A percentile compares a stretch with the other conserved stretches of the same genome.
Evolutionary conservation across 371 early-diverging fungal genomes (phyloP).

Genomic region (Chytridiales sp.): DNA sequence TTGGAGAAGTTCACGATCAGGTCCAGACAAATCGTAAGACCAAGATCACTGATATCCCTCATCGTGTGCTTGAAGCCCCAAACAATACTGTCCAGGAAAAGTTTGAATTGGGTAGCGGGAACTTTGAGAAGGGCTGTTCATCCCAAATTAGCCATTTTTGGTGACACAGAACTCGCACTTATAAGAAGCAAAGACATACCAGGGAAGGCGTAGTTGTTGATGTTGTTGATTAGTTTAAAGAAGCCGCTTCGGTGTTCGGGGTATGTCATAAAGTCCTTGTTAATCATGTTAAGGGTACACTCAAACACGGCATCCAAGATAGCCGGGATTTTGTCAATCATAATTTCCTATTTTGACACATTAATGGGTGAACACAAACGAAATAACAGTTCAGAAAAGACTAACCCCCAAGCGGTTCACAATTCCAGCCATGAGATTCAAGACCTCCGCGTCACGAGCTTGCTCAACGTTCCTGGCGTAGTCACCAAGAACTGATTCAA

Average conservation of each 20-base stretch:
- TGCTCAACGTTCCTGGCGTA: slow-evolving; percentile 81
- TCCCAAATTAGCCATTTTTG: not conserved
- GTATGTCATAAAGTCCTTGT: slow-evolving; percentile 94
- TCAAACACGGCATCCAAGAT: slow-evolving; percentile 93
- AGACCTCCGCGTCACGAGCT: slow-evolving; percentile 92
- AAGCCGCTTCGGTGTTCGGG: slow-evolving; percentile 96
- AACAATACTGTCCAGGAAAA: slow-evolving; percentile 86
- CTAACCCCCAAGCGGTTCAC: slow-evolving; percentile 75
- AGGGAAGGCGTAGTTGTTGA: slow-evolving; percentile 85
- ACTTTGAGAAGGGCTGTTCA: slow-evolving; percentile 73
- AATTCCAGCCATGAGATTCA: slow-evolving; percentile 85
- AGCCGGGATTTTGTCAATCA: slow-evolving; percentile 76
- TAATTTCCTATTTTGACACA: slow-evolving; percentile 51
- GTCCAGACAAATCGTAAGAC: slow-evolving; percentile 81
- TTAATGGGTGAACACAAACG: not conserved
- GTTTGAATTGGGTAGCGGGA: slow-evolving; percentile 81
- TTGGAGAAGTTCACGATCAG: slow-evolving; percentile 77
- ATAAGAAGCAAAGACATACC: slow-evolving; percentile 37
- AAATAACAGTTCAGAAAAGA: slow-evolving; percentile 10
- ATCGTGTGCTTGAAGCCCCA: slow-evolving; percentile 99
- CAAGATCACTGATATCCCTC: slow-evolving; percentile 94
- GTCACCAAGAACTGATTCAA: slow-evolving; percentile 88
- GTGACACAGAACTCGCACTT: not conserved
- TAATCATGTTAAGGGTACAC: slow-evolving; percentile 96
- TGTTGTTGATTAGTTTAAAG: slow-evolving; percentile 84